Conservation (phyloP, 148 eudicot species). For the Polygonum maritimum region DNA sequence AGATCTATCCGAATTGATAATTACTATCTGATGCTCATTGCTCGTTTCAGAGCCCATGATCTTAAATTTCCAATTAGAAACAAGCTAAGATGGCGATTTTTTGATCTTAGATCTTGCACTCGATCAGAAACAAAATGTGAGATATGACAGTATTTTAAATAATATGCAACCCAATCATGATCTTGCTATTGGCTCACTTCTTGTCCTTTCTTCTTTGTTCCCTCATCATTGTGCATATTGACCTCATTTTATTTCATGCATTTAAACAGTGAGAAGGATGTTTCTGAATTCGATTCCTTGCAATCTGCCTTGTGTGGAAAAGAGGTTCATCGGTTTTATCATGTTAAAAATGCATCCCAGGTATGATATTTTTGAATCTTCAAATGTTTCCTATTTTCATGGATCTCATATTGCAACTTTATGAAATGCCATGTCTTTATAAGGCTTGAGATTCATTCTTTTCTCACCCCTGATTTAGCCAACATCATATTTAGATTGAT, state of each 20-base stretch:
- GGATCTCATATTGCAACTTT: not conserved
- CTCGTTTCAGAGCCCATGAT: not conserved
- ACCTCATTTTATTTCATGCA: not conserved
- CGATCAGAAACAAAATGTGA: not conserved
- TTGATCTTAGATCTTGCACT: not conserved
- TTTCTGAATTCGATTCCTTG: conserved; percentile 25
- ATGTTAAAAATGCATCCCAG: conserved; percentile 70
- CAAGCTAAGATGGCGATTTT: not conserved
- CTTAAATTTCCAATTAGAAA: not conserved
- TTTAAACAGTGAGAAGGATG: conserved; percentile 32
- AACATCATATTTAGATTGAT: not conserved
- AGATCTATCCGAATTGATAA: not conserved
- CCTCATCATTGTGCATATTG: not conserved
- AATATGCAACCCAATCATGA: not conserved
- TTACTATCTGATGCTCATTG: not conserved
- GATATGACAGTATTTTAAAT: not conserved
- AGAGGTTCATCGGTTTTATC: conserved; percentile 50
- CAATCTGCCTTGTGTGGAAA: conserved; percentile 30
- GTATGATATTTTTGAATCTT: conserved; percentile 22
- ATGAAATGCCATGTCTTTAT: not conserved
- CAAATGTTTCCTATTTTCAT: not conserved
- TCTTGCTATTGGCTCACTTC: not conserved
- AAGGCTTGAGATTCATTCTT: not conserved
- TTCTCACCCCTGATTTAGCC: not conserved
- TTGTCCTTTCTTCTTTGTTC: not conserved